Evolutionary conservation across 2,329 filamentous ascomycete species (phyloP).

Genomic region (Verticillium tricorpus): DNA sequence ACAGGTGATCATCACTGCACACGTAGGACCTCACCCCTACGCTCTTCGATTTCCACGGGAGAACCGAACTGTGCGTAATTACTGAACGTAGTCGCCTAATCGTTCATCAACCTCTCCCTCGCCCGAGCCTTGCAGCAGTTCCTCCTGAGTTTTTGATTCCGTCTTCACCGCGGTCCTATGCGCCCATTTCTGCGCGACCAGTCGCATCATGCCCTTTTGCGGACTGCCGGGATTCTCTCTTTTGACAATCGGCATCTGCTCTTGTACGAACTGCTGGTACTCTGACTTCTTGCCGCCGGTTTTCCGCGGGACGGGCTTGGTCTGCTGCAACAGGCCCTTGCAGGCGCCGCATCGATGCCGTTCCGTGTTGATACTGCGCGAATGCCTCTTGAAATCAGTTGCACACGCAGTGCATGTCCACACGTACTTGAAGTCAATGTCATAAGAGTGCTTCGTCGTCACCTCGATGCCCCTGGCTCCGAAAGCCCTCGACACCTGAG

Average conservation of each 20-base stretch:
- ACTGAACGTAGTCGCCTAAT: not conserved
- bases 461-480: slow-evolving; percentile 64
- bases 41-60: no score
- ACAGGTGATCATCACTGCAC: no score
- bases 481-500: slow-evolving; percentile 52
- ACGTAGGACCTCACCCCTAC: no score
- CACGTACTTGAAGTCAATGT: slow-evolving; percentile 87
- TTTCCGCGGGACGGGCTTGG: slow-evolving; percentile 67
- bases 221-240: slow-evolving; percentile 50
- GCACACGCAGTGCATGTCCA: slow-evolving; percentile 74
- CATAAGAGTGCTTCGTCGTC: slow-evolving; percentile 85
- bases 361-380: slow-evolving; percentile 71
- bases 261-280: slow-evolving; percentile 56
- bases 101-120: not conserved
- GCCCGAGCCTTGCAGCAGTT: not conserved
- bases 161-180: slow-evolving; percentile 36
- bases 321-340: slow-evolving; percentile 66
- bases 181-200: slow-evolving; percentile 60
- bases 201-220: slow-evolving; percentile 66
- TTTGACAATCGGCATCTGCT: slow-evolving; percentile 60
- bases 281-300: slow-evolving; percentile 23
- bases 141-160: not conserved
- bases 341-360: slow-evolving; percentile 76
- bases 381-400: slow-evolving; percentile 75
- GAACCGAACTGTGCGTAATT: no score